Evolutionary conservation across 1,139 yeast species (phyloP).

Genomic region (Candida sp.): DNA sequence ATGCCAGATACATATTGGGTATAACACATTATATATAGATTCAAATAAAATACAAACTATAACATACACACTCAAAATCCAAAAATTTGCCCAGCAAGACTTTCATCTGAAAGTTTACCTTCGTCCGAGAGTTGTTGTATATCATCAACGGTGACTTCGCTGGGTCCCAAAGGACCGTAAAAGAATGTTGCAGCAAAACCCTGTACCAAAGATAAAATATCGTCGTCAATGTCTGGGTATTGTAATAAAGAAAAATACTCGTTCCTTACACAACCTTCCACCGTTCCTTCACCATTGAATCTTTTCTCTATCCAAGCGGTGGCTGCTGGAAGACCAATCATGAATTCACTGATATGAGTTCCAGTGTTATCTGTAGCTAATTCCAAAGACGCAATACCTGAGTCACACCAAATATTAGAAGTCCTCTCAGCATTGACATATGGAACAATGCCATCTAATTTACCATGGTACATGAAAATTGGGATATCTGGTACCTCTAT

Average conservation of each 20-base stretch:
- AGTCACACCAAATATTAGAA: constrained; percentile 28
- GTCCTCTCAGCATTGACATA: constrained; percentile 19
- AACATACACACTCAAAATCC: not conserved
- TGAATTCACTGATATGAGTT: constrained; percentile 24
- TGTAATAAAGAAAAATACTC: not conserved
- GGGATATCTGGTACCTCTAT: constrained; percentile 26
- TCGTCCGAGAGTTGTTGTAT: not conserved
- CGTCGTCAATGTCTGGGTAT: not conserved
- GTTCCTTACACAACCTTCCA: constrained; percentile 24
- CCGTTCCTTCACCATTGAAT: constrained; percentile 18
- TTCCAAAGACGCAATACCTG: constrained; percentile 28
- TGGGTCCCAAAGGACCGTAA: not conserved
- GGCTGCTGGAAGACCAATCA: constrained; percentile 28
- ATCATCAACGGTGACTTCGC: not conserved
- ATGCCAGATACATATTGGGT: too few species aligned
- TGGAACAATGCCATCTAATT: constrained; percentile 26
- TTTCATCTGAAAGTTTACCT: not conserved
- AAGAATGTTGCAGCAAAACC: not conserved
- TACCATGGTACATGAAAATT: constrained; percentile 30
- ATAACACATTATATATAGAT: not conserved
- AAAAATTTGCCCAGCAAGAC: not conserved
- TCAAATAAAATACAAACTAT: not conserved
- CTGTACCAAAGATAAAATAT: not conserved
- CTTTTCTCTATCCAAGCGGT: constrained; percentile 21
- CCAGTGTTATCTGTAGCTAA: constrained; percentile 20